These are phyloP conservation scores for Hirsutella rhossiliensis DNA, from an alignment of 2,329 filamentous ascomycete species.

Conservation along the genomic window DNA sequence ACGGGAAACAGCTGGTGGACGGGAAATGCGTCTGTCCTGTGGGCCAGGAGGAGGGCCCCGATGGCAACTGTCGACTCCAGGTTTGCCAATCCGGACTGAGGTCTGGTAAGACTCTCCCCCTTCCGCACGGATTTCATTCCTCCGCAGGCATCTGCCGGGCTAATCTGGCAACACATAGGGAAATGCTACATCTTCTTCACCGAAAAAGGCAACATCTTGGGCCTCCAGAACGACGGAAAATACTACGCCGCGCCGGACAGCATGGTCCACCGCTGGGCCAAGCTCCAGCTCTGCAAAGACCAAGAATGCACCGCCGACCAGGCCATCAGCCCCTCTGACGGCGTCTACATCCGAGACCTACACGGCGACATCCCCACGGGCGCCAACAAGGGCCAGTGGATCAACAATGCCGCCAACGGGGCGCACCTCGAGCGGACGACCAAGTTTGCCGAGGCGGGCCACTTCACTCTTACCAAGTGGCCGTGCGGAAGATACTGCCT, in stretches of 20 bases:
- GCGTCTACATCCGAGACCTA: conserved; percentile 6
- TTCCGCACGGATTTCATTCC: no score
- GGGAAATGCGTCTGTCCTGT: conserved; percentile 6
- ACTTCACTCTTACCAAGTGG: conserved; percentile 10
- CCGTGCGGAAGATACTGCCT: conserved; percentile 9
- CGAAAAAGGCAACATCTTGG: conserved; percentile 6
- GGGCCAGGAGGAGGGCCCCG: conserved; percentile 2
- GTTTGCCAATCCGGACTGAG: conserved; percentile 1
- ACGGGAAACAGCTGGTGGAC: conserved; percentile 7
- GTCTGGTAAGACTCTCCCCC: not conserved
- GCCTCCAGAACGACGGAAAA: conserved; percentile 3
- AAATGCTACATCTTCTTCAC: conserved; percentile 8
- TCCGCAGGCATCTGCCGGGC: not conserved
- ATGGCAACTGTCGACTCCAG: conserved; percentile 2
- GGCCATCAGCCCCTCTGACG: conserved; percentile 4
- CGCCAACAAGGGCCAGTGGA: conserved; percentile 6
- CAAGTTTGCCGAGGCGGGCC: conserved; percentile 4
- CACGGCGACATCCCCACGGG: conserved; percentile 6
- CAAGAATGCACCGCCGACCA: conserved; percentile 5
- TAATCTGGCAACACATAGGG: not conserved
- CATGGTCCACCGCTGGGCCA: conserved; percentile 7
- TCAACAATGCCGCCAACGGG: conserved; percentile 7
- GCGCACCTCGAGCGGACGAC: conserved; percentile 5
- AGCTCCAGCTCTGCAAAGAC: conserved; percentile 8
- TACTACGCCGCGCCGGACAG: conserved; percentile 3